Evolutionary conservation across 495 filamentous ascomycete genomes (phyloP).

Genomic region (Articulospora tetracladia): DNA sequence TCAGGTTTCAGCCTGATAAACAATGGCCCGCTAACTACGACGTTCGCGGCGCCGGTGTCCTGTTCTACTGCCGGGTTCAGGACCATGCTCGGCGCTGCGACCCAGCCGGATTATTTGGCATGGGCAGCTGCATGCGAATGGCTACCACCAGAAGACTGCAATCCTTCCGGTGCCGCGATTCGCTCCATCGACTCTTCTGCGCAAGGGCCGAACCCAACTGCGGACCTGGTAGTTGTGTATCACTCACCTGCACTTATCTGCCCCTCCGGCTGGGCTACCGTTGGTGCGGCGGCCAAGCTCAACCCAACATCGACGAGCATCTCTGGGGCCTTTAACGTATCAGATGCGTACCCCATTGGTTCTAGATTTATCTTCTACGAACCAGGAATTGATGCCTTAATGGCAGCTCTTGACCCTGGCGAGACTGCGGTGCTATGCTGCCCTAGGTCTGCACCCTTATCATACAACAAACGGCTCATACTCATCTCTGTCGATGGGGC

Average conservation of each 20-base stretch:
- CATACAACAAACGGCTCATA: background rate
- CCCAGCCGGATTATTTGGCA: background rate
- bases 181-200: slow-evolving; percentile 2
- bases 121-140: slow-evolving; percentile 6
- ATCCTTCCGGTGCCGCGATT: slow-evolving; percentile 4
- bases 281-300: background rate
- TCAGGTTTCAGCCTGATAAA: slow-evolving; percentile 8
- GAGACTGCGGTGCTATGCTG: background rate
- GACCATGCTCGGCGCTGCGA: slow-evolving; percentile 2
- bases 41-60: slow-evolving; percentile 15
- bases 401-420: slow-evolving; percentile 2
- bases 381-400: background rate
- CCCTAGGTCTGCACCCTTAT: background rate
- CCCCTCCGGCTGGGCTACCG: background rate
- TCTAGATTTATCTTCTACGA: background rate
- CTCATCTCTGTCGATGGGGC: background rate
- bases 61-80: slow-evolving; percentile 6
- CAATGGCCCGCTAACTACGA: slow-evolving; percentile 16
- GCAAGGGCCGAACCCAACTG: background rate
- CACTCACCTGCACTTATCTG: background rate
- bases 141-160: slow-evolving; percentile 11
- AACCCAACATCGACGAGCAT: background rate
- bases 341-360: background rate
- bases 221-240: background rate
- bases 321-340: slow-evolving; percentile 1